A percentile compares a stretch with the other conserved stretches of the same genome.
phyloP scores from a whole-genome alignment of 805 yeast species.

The Ogataea polymorpha region DNA sequence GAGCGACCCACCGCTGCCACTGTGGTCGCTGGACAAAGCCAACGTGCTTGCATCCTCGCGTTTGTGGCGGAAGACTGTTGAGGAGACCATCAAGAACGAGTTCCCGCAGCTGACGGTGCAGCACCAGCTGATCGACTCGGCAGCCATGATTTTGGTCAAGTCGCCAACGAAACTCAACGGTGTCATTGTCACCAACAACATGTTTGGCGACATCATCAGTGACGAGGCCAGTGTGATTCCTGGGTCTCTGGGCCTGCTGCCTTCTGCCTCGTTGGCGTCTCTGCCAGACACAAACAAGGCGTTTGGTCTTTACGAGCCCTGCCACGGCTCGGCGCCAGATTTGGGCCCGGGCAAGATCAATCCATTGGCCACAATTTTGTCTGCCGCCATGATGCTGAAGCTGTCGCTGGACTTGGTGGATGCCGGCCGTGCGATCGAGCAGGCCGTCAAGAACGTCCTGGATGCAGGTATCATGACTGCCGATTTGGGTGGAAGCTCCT shows the following conservation, averaged over 20 bases:
- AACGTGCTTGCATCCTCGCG: constrained; percentile 95
- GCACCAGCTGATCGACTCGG: constrained; percentile 97
- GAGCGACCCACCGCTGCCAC: constrained; percentile 87
- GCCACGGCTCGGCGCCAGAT: constrained; percentile 99
- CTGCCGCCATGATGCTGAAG: constrained; percentile 97
- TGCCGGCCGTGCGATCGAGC: constrained; percentile 86
- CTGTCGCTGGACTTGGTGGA: constrained; percentile 77
- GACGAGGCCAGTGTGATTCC: constrained; percentile 99
- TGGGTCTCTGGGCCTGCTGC: constrained; percentile 92
- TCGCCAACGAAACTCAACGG: constrained; percentile 91
- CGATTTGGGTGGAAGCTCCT: constrained; percentile 80
- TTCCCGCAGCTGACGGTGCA: constrained; percentile 85
- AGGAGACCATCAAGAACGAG: constrained; percentile 77
- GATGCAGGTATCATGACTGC: constrained; percentile 87
- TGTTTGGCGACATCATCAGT: constrained; percentile 97
- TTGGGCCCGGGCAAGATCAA: constrained; percentile 83
- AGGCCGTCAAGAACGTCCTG: constrained; percentile 79
- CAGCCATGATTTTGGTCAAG: constrained; percentile 96
- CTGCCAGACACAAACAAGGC: constrained; percentile 93
- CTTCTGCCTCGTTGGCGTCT: constrained; percentile 96
- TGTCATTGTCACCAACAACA: constrained; percentile 85
- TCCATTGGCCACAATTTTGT: constrained; percentile 92
- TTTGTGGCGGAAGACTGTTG: constrained; percentile 93
- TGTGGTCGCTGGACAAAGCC: constrained; percentile 97
- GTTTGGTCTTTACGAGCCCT: constrained; percentile 96